Percentiles rank a stretch among this genome's conserved stretches.
phyloP scores from a whole-genome alignment of 2,329 filamentous ascomycete species.

The Penicillium frequentans region DNA sequence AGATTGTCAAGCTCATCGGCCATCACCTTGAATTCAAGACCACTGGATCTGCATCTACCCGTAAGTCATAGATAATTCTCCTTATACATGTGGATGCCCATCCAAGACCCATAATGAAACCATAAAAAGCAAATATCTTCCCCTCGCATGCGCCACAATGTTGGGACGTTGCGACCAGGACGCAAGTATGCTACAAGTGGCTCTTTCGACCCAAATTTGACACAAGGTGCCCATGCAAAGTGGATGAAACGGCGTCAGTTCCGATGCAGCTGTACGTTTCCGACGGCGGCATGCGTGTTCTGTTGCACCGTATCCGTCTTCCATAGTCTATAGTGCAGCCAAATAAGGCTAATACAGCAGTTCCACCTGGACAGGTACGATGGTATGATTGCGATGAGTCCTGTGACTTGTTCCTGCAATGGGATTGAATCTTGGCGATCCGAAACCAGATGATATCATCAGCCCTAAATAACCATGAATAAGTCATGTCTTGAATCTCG shows the following conservation, averaged over 20 bases:
- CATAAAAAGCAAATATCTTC: not conserved
- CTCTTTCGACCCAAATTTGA: not conserved
- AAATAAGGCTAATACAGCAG: not conserved
- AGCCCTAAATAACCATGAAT: constrained; percentile 2
- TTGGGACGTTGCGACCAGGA: not conserved
- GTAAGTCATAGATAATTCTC: constrained; percentile 2
- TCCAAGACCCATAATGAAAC: not conserved
- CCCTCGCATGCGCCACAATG: not conserved
- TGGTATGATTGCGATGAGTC: not conserved
- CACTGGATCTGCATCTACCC: constrained; percentile 4
- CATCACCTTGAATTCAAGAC: not conserved
- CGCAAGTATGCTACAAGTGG: not conserved
- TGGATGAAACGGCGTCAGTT: constrained; percentile 22
- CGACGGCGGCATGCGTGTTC: constrained; percentile 21
- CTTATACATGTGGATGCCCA: not conserved
- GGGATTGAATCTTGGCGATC: not conserved
- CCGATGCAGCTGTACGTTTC: constrained; percentile 20
- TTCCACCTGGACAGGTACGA: not conserved
- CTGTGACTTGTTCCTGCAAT: not conserved
- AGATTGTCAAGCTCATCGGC: not conserved
- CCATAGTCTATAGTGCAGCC: constrained; percentile 6
- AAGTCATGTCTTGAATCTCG: not conserved
- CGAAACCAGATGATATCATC: constrained; percentile 8
- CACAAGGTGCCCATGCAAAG: constrained; percentile 2
- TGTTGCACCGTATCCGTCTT: constrained; percentile 19